A percentile compares a stretch with the other conserved stretches of the same genome.
phyloP scores from a whole-genome alignment of 148 eudicot species.

The Hydrangea macrophylla region DNA sequence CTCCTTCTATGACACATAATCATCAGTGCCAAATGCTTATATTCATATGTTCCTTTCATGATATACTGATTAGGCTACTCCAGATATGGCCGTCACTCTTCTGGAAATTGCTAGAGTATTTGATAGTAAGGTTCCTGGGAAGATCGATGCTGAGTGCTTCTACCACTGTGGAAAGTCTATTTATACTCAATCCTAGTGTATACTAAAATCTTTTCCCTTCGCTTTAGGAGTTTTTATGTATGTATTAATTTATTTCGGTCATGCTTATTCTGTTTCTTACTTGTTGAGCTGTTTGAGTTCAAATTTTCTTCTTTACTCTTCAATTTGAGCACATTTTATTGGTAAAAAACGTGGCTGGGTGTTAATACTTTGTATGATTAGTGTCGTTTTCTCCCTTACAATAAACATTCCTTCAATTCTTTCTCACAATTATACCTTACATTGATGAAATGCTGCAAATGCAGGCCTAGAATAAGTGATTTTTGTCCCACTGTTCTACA shows the following conservation, averaged over 20 bases:
- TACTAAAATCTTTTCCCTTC: not conserved
- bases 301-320: not conserved
- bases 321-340: too few species aligned
- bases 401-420: too few species aligned
- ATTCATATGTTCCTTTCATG: constrained; percentile 13
- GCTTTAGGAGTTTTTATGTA: not conserved
- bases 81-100: constrained; percentile 98
- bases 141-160: constrained; percentile 98
- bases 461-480: too few species aligned
- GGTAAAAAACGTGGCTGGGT: too few species aligned
- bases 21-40: not conserved
- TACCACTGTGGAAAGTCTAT: constrained; percentile 94
- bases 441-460: too few species aligned
- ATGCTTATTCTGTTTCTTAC: too few species aligned
- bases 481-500: too few species aligned
- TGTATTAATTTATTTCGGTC: not conserved
- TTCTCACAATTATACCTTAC: too few species aligned
- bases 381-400: too few species aligned
- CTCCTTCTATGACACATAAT: not conserved
- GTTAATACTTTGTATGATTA: not conserved
- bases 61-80: constrained; percentile 87
- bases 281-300: not conserved
- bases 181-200: not conserved
- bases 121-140: constrained; percentile 98
- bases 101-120: constrained; percentile 94